A percentile compares a stretch with the other conserved stretches of the same genome.
Evolutionary conservation across 768 basidiomycete genomes (phyloP).

Genomic region (Pisolithus marmoratus): DNA sequence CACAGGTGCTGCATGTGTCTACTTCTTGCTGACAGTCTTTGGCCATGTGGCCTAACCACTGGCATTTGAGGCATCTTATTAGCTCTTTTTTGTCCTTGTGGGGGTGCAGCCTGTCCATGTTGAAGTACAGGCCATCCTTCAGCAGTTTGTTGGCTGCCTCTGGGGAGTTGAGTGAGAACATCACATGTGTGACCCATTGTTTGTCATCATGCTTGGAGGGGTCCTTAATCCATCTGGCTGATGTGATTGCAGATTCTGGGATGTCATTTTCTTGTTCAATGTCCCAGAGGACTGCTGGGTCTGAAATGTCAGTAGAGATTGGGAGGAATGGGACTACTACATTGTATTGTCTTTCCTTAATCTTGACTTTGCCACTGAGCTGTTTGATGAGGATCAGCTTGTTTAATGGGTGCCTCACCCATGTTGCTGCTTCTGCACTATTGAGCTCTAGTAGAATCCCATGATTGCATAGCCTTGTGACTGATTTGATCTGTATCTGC

Average conservation of each 20-base stretch:
- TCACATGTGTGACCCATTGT: constrained; percentile 19
- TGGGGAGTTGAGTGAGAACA: too few species aligned
- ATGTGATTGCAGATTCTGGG: background rate
- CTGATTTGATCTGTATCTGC: background rate
- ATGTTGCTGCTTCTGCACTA: too few species aligned
- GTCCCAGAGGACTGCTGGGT: background rate
- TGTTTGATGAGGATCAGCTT: constrained; percentile 3
- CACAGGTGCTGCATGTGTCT: constrained; percentile 1
- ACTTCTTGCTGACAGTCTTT: background rate
- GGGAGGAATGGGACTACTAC: constrained; percentile 21
- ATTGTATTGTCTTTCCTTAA: background rate
- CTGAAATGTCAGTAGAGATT: constrained; percentile 6
- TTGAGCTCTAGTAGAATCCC: constrained; percentile 12
- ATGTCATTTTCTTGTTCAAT: constrained; percentile 16
- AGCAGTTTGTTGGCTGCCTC: too few species aligned
- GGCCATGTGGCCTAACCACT: constrained; percentile 6
- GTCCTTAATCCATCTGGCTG: constrained; percentile 24
- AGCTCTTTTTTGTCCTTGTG: too few species aligned
- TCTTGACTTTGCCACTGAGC: background rate
- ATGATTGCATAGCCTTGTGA: constrained; percentile 3
- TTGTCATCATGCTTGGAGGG: background rate
- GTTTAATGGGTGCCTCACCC: too few species aligned
- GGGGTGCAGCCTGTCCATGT: too few species aligned
- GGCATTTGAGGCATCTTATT: too few species aligned
- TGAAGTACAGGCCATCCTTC: too few species aligned